Percentiles rank a stretch among this genome's conserved stretches.
Conservation (phyloP, 805 yeast species). For the Monosporozyma yasuniensis region DNA sequence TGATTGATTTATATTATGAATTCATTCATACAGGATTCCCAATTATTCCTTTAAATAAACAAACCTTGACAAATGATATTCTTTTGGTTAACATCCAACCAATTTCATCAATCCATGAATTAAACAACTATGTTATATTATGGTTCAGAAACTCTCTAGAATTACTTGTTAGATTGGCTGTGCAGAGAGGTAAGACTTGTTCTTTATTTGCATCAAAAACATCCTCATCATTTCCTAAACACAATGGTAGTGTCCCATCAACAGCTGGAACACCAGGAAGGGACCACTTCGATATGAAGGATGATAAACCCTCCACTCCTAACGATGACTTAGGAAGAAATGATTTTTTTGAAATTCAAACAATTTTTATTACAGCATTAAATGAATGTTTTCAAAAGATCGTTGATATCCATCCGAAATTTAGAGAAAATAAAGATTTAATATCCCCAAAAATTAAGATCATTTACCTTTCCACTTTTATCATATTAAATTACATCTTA, state of each 20-base stretch:
- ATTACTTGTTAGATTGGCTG: slow-evolving; percentile 22
- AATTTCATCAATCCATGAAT: slow-evolving; percentile 24
- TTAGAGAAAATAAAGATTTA: slow-evolving; percentile 21
- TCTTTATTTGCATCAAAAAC: slow-evolving; percentile 11
- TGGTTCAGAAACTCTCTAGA: slow-evolving; percentile 30
- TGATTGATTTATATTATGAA: slow-evolving; percentile 40
- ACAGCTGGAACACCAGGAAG: slow-evolving; percentile 2
- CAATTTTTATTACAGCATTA: slow-evolving; percentile 22
- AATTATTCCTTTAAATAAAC: slow-evolving; percentile 31
- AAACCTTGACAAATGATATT: slow-evolving; percentile 25
- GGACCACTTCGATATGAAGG: slow-evolving; percentile 4
- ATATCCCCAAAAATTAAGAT: slow-evolving; percentile 27
- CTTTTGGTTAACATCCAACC: slow-evolving; percentile 26
- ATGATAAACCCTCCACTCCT: background rate
- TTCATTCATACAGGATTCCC: slow-evolving; percentile 36
- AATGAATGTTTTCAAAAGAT: slow-evolving; percentile 28
- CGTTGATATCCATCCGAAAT: slow-evolving; percentile 27
- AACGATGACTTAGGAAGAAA: slow-evolving; percentile 3
- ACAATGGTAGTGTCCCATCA: background rate
- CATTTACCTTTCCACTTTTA: slow-evolving; percentile 33
- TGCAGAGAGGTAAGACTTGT: slow-evolving; percentile 12
- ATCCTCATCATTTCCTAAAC: background rate
- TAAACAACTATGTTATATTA: slow-evolving; percentile 24
- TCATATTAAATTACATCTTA: slow-evolving; percentile 45
- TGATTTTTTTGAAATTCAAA: slow-evolving; percentile 18